Evolutionary conservation across 129 eudicot species (phyloP), one percentile per base, ranked within the genome.

Genomic region (Pittosporum tobira): DNA sequence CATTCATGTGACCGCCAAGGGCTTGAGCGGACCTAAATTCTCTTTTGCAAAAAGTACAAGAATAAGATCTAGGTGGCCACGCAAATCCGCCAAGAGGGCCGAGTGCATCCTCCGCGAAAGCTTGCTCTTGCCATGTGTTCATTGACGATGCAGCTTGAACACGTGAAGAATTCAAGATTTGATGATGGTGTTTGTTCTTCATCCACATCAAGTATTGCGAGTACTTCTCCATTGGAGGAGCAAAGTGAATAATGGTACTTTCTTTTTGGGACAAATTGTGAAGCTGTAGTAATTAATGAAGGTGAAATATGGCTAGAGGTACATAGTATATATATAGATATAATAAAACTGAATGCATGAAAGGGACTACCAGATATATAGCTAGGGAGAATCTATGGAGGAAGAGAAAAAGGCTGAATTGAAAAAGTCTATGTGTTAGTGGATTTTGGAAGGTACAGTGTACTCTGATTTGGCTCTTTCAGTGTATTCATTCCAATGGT

Each of bases 21-120:
- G 93, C 93, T 79, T 84, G 93, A 73, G 93, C 94, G 22, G 87
- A 80, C 64, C 78, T 80, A 45, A 84, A 84, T 55, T 80, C 94
- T 45, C 84, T 62, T 40, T 64, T 77, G 25, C 94, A 84, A 57
- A 84, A 84, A 64, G 77, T 84, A 68, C 94, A 84, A 34, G 84
- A 51, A 57, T 84, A 84, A 42, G 87, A 84, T 52, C 93, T 76
- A 4, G 93, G 93, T 20, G 93, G 93, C 93, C 93, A 84, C 5
- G 74, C 61, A 11, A 76, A 78, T 6, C 77, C 74, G 0, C 88
- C 88, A 12, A 73, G 71, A 1, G 77, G 77, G 3, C 87, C 87
- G 22, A 65, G 57, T 29, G 73, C 76, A 54, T 77, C 88, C 52
- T 77, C 78, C 0, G 73, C 84, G 11, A 77, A 77, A 10, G 79